Evolutionary conservation across 179 eudicot species (phyloP).

Genomic region (Beta macrorhiza): DNA sequence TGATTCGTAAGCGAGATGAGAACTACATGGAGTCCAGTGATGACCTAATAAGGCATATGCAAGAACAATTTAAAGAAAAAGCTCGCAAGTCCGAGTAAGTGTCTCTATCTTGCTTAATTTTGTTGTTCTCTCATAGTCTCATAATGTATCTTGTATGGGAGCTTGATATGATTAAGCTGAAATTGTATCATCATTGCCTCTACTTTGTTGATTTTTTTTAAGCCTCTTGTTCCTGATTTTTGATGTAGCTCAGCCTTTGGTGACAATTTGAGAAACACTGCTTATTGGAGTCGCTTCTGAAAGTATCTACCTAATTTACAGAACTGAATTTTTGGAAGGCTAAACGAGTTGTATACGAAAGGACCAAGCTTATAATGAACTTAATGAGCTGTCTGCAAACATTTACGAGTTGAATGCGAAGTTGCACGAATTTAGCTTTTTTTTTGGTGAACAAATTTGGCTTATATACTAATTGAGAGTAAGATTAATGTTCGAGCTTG

Average conservation of each 20-base stretch:
- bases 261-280: background rate
- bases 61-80: slow-evolving; percentile 94
- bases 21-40: slow-evolving; percentile 76
- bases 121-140: background rate
- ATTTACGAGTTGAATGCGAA: too few species aligned
- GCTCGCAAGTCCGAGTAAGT: slow-evolving; percentile 99
- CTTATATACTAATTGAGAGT: too few species aligned
- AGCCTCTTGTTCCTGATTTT: slow-evolving; percentile 5
- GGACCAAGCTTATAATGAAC: too few species aligned
- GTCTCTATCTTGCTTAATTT: slow-evolving; percentile 3
- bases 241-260: background rate
- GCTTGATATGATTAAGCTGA: background rate
- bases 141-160: background rate
- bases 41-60: slow-evolving; percentile 93
- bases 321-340: background rate
- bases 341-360: background rate
- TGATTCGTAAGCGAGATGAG: slow-evolving; percentile 82
- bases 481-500: too few species aligned
- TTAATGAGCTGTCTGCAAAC: too few species aligned
- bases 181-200: background rate
- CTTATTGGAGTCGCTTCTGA: slow-evolving; percentile 11
- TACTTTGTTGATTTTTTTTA: background rate
- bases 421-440: too few species aligned
- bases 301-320: background rate
- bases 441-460: too few species aligned